phyloP scores from a whole-genome alignment of 163 green algal species.

The Chlamydomonas reinhardtii region DNA sequence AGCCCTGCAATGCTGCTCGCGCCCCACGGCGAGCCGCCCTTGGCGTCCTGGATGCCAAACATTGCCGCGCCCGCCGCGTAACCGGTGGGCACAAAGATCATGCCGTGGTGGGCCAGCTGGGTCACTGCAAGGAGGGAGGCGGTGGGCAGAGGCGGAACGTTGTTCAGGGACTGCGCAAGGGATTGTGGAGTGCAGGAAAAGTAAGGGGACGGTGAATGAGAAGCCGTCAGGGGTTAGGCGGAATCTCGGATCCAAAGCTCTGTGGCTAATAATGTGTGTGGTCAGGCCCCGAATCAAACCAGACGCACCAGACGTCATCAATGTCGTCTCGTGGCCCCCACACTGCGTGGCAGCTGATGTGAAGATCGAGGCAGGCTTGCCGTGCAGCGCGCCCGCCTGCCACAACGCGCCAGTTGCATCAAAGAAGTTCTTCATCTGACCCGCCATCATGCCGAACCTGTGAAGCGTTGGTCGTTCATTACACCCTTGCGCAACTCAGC shows the following conservation, averaged over 20 bases:
- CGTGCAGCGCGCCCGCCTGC: constrained; percentile 78
- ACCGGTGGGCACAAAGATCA: constrained; percentile 91
- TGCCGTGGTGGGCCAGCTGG: constrained; percentile 92
- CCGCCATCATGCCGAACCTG: constrained; percentile 78
- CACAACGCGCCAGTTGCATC: constrained; percentile 88
- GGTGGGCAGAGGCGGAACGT: neutral
- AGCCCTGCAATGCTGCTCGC: constrained; percentile 79
- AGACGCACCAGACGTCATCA: constrained; percentile 72
- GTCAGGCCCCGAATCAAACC: too few relatives aligned
- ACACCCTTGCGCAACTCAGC: too few relatives aligned
- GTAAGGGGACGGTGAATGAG: too few relatives aligned
- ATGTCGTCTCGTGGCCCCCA: constrained; percentile 56
- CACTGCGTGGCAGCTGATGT: constrained; percentile 51
- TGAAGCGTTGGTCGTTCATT: too few relatives aligned
- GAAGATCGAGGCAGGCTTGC: constrained; percentile 80
- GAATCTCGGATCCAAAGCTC: too few relatives aligned
- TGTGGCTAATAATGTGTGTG: too few relatives aligned
- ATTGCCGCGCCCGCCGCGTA: constrained; percentile 54
- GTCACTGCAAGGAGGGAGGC: constrained; percentile 62
- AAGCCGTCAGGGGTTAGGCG: too few relatives aligned
- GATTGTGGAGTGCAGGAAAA: too few relatives aligned
- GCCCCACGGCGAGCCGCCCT: constrained; percentile 85
- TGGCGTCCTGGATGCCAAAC: constrained; percentile 73
- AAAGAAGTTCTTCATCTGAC: constrained; percentile 85
- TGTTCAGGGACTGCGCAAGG: too few relatives aligned